Conservation (phyloP, 2,329 filamentous ascomycete species). For the Boeremia exigua region DNA sequence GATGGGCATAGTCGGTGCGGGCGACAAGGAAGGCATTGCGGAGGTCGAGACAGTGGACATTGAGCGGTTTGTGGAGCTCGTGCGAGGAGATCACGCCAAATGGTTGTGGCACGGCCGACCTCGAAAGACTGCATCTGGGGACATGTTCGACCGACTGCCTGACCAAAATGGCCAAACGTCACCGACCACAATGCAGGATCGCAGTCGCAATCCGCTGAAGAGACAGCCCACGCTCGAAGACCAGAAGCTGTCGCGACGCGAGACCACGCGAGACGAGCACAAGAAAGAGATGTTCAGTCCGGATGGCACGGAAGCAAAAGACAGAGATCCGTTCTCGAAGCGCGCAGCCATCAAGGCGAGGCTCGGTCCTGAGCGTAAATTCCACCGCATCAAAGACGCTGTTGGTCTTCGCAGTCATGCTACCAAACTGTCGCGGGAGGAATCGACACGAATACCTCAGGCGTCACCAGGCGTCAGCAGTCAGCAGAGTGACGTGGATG, state of each 20-base stretch:
- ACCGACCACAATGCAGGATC: slow-evolving; percentile 61
- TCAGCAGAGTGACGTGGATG: slow-evolving; percentile 20
- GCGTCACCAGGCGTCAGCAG: slow-evolving; percentile 21
- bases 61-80: slow-evolving; percentile 78
- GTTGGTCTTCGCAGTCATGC: slow-evolving; percentile 64
- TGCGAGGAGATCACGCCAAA: slow-evolving; percentile 82
- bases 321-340: slow-evolving; percentile 64
- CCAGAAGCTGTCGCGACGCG: slow-evolving; percentile 33
- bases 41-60: slow-evolving; percentile 93
- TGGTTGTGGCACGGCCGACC: slow-evolving; percentile 96
- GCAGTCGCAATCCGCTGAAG: slow-evolving; percentile 56
- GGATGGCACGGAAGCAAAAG: slow-evolving; percentile 52
- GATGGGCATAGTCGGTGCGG: slow-evolving; percentile 85
- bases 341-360: slow-evolving; percentile 75
- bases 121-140: slow-evolving; percentile 61
- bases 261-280: slow-evolving; percentile 37
- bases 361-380: slow-evolving; percentile 79
- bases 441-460: slow-evolving; percentile 32
- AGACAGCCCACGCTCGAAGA: slow-evolving; percentile 54
- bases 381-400: slow-evolving; percentile 85
- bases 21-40: slow-evolving; percentile 86
- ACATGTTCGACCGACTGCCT: slow-evolving; percentile 49
- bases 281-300: slow-evolving; percentile 31
- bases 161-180: slow-evolving; percentile 56
- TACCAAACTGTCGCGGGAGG: slow-evolving; percentile 48